These are phyloP conservation scores for Phytophthora multivora DNA, from an alignment of 352 stramenopile species.

Conservation along the genomic window DNA sequence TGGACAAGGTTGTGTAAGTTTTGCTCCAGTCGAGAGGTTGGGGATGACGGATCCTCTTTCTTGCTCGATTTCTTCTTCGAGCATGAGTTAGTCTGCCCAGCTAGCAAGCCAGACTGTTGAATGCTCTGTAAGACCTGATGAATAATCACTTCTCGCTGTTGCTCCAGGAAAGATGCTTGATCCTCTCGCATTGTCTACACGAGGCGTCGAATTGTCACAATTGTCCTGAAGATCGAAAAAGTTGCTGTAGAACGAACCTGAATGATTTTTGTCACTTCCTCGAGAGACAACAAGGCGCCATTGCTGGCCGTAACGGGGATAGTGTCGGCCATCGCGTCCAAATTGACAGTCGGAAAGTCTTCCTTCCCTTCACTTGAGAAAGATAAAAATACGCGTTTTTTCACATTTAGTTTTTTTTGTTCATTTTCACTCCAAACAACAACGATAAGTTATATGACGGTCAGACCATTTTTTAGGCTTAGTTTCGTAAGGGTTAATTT, in stretches of 20 bases:
- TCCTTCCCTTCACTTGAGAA: too few species aligned
- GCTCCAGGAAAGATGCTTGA: slow-evolving; percentile 51
- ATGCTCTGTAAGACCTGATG: slow-evolving; percentile 65
- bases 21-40: slow-evolving; percentile 41
- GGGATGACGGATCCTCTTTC: slow-evolving; percentile 10
- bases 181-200: slow-evolving; percentile 40
- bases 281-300: slow-evolving; percentile 12
- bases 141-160: slow-evolving; percentile 64
- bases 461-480: too few species aligned
- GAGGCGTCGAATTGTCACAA: neutral
- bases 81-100: neutral
- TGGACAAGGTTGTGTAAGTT: slow-evolving; percentile 55
- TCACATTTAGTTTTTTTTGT: too few species aligned
- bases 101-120: slow-evolving; percentile 31
- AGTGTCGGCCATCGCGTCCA: slow-evolving; percentile 2
- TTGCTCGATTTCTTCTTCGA: neutral
- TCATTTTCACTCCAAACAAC: too few species aligned
- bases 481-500: too few species aligned
- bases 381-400: slow-evolving; percentile 9
- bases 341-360: too few species aligned
- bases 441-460: too few species aligned
- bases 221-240: neutral
- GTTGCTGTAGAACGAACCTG: slow-evolving; percentile 15
- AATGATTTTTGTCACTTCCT: slow-evolving; percentile 30
- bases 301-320: neutral